phyloP scores from a whole-genome alignment of 2,329 filamentous ascomycete species.

The Ophiostoma pallidulum region DNA sequence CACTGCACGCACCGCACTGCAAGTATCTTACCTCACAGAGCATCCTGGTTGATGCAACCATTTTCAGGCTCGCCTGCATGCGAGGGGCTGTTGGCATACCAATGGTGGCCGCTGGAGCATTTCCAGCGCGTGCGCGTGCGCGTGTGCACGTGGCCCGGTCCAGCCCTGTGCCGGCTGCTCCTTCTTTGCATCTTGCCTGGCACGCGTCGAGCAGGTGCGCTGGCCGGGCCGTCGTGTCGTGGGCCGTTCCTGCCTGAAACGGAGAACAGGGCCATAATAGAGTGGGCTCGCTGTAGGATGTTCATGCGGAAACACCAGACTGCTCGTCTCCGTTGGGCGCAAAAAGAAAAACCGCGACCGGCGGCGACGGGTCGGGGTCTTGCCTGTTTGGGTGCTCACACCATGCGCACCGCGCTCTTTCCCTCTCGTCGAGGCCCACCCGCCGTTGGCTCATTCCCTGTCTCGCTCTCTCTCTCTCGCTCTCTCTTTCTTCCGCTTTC shows the following conservation, averaged over 20 bases:
- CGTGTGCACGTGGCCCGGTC: background rate
- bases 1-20: too few relatives aligned
- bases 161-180: slow-evolving; percentile 1
- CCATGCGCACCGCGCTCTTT: background rate
- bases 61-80: slow-evolving; percentile 2
- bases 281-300: too few relatives aligned
- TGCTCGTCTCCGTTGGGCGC: background rate
- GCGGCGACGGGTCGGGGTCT: background rate
- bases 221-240: background rate
- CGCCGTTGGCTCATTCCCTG: background rate
- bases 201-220: background rate
- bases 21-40: too few relatives aligned
- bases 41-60: too few relatives aligned
- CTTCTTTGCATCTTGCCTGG: background rate
- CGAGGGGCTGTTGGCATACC: background rate
- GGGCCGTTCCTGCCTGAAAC: slow-evolving; percentile 2
- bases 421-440: background rate
- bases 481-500: too few relatives aligned
- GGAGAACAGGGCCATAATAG: too few relatives aligned
- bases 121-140: background rate
- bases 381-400: background rate
- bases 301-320: background rate
- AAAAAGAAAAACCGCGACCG: slow-evolving; percentile 4
- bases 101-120: too few relatives aligned
- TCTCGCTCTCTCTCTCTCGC: background rate